Conservation (phyloP, 2,329 filamentous ascomycete genomes). For the Ophiostoma perfectum region DNA sequence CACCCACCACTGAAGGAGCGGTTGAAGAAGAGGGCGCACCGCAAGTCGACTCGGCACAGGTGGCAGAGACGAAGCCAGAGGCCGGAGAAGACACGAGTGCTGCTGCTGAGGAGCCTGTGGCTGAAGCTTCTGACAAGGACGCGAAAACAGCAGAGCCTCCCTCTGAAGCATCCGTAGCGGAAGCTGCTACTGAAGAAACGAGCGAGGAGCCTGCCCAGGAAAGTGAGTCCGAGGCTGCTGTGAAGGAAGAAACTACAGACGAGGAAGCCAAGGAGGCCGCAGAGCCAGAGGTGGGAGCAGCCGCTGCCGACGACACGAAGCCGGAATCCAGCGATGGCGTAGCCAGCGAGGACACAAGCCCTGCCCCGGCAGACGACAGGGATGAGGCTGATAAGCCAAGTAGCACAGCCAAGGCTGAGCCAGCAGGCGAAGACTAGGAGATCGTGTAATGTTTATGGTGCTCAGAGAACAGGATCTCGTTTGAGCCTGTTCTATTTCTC, state of each 20-base stretch:
- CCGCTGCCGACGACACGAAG: background rate
- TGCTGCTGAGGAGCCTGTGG: background rate
- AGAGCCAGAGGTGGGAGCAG: background rate
- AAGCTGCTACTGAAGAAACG: background rate
- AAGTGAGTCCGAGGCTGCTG: background rate
- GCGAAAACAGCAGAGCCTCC: background rate
- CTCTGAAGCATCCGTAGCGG: background rate
- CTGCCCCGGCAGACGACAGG: background rate
- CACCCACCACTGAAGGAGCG: background rate
- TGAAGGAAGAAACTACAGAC: background rate
- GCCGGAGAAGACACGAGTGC: background rate
- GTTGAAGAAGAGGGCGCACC: background rate
- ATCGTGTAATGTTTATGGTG: background rate
- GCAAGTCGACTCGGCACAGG: background rate
- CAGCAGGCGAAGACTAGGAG: background rate
- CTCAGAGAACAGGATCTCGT: background rate
- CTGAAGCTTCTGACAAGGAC: background rate
- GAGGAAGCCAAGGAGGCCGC: background rate
- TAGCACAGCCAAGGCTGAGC: background rate
- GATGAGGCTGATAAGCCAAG: background rate
- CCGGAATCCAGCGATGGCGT: background rate
- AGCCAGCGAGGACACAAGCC: background rate
- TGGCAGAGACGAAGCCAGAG: background rate
- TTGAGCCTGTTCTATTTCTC: background rate
- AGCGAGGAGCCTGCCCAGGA: background rate